A percentile compares a stretch with the other conserved stretches of the same genome.
These are phyloP conservation scores for Barnettozyma sucrosica DNA, from an alignment of 805 yeast species.

Conservation along the genomic window DNA sequence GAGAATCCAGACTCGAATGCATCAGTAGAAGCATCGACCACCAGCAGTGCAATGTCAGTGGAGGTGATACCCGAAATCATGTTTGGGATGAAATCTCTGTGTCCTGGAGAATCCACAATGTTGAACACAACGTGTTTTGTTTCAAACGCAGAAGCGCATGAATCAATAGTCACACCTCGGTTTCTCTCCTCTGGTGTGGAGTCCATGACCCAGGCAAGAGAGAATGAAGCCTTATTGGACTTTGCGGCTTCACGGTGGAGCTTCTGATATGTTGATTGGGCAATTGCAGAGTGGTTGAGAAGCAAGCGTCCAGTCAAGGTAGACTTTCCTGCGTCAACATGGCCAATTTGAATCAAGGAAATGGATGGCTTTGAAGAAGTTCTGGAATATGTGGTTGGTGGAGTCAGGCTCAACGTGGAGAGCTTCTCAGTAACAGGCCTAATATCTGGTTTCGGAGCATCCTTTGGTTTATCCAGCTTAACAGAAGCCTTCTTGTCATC, in stretches of 20 bases:
- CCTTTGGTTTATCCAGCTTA: not conserved
- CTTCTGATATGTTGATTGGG: conserved; percentile 95
- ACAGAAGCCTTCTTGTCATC: conserved; percentile 45
- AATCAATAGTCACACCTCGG: conserved; percentile 95
- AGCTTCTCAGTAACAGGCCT: conserved; percentile 21
- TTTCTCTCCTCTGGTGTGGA: conserved; percentile 94
- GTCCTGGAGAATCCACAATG: conserved; percentile 94
- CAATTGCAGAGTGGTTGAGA: conserved; percentile 95
- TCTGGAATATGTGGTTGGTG: conserved; percentile 18
- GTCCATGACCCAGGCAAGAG: conserved; percentile 97
- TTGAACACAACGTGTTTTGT: conserved; percentile 86
- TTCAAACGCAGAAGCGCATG: conserved; percentile 90
- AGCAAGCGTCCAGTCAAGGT: conserved; percentile 98
- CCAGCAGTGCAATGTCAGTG: conserved; percentile 88
- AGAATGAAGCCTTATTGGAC: conserved; percentile 95
- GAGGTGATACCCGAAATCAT: conserved; percentile 94
- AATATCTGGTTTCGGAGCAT: conserved; percentile 6
- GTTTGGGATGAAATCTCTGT: conserved; percentile 94
- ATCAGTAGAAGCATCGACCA: conserved; percentile 90
- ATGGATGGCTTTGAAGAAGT: conserved; percentile 75
- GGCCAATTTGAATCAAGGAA: conserved; percentile 99
- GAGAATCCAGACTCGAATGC: conserved; percentile 95
- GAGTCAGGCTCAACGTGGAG: conserved; percentile 10
- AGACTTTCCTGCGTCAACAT: conserved; percentile 99
- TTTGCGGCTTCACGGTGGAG: conserved; percentile 97